phyloP scores from a whole-genome alignment of 768 basidiomycete genomes.

The Lentinula boryana region DNA sequence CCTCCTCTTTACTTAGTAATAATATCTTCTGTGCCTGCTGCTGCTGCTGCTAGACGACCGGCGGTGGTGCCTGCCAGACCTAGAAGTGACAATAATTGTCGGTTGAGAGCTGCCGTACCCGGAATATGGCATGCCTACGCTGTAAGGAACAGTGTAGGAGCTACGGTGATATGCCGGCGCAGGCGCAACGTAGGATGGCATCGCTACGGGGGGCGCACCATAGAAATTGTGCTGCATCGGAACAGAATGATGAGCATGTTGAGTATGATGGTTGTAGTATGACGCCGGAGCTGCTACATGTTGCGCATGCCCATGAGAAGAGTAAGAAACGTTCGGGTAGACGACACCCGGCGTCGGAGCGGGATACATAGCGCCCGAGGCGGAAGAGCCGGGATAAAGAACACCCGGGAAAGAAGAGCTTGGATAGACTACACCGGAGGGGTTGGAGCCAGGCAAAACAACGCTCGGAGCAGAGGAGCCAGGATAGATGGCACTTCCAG shows the following conservation, averaged over 20 bases:
- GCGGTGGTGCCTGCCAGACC: neutral
- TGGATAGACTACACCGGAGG: neutral
- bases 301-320: neutral
- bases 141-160: constrained; percentile 1
- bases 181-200: neutral
- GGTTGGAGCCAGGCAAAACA: neutral
- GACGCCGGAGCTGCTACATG: neutral
- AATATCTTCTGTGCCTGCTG: neutral
- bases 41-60: neutral
- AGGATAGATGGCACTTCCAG: neutral
- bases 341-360: neutral
- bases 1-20: neutral
- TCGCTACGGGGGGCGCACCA: neutral
- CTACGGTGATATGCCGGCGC: neutral
- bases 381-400: neutral
- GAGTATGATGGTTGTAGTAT: neutral
- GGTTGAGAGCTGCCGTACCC: neutral
- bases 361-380: neutral
- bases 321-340: neutral
- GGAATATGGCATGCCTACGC: neutral
- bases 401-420: neutral
- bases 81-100: neutral
- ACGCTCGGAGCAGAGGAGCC: neutral
- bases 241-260: neutral
- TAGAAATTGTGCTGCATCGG: constrained; percentile 5